Evolutionary conservation across 2,329 filamentous ascomycete genomes (phyloP).

Genomic region (Venturia effusa): DNA sequence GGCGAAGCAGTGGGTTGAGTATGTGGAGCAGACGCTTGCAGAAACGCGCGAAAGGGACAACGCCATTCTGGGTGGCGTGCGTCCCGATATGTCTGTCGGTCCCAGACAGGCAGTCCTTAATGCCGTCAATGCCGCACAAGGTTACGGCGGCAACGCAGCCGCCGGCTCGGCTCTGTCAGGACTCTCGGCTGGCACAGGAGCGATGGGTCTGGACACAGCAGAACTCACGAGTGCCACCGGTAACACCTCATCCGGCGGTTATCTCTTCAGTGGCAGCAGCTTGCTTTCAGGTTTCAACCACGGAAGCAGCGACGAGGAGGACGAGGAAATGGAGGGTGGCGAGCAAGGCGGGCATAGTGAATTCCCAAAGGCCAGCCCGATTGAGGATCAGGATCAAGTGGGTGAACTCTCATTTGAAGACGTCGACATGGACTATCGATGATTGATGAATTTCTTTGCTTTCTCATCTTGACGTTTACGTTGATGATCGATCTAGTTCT

Average conservation of each 20-base stretch:
- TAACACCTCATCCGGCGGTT: constrained; percentile 35
- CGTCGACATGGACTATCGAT: constrained; percentile 50
- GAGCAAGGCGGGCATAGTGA: constrained; percentile 53
- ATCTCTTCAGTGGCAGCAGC: constrained; percentile 11
- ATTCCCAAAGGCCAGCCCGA: constrained; percentile 22
- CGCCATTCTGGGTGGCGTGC: constrained; percentile 90
- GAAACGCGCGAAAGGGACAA: constrained; percentile 95
- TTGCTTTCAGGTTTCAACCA: constrained; percentile 86
- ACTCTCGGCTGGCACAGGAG: constrained; percentile 58
- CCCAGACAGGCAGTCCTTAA: constrained; percentile 60
- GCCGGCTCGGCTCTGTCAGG: constrained; percentile 47
- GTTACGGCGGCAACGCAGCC: constrained; percentile 38
- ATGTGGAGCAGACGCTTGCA: constrained; percentile 84
- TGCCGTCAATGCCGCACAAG: constrained; percentile 45
- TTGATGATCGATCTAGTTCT: constrained; percentile 2
- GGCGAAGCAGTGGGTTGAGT: constrained; percentile 83
- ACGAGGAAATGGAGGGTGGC: constrained; percentile 83
- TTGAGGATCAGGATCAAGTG: constrained; percentile 50
- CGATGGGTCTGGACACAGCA: constrained; percentile 46
- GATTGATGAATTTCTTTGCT: constrained; percentile 18
- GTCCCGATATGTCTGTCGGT: constrained; percentile 79
- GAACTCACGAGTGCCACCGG: constrained; percentile 57
- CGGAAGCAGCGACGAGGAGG: constrained; percentile 90
- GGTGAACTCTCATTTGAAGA: constrained; percentile 53
- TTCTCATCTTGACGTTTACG: background rate